Evolutionary conservation across 371 early-diverging fungal species (phyloP).

Genomic region (Mortierella sp.): DNA sequence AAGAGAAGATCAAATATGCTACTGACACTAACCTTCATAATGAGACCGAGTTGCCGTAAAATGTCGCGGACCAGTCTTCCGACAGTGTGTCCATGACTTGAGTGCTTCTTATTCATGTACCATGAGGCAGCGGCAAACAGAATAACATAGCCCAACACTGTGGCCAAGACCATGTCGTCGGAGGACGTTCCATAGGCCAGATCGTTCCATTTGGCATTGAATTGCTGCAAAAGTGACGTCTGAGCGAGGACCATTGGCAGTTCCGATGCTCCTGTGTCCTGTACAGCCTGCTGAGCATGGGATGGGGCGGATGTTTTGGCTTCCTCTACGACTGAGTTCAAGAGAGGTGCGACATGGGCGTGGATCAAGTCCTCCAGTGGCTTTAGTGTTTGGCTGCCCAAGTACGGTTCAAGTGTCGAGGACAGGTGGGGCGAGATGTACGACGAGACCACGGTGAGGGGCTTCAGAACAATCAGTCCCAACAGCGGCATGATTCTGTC

Average conservation of each 20-base stretch:
- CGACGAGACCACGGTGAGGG: background rate
- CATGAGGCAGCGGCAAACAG: constrained; percentile 39
- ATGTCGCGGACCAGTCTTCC: constrained; percentile 59
- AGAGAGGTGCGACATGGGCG: constrained; percentile 11
- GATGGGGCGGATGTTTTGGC: background rate
- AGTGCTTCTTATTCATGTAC: constrained; percentile 22
- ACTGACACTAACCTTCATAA: constrained; percentile 57
- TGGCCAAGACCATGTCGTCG: constrained; percentile 53
- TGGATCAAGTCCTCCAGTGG: constrained; percentile 25
- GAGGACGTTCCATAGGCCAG: constrained; percentile 38
- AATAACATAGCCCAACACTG: constrained; percentile 52
- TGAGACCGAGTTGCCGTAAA: constrained; percentile 65
- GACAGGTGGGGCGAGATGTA: constrained; percentile 4
- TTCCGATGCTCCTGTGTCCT: background rate
- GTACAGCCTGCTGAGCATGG: constrained; percentile 6
- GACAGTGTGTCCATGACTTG: constrained; percentile 39
- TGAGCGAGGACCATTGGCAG: background rate
- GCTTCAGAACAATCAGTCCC: constrained; percentile 27
- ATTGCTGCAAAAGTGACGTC: constrained; percentile 9
- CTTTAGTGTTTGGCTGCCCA: constrained; percentile 18
- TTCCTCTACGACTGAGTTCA: constrained; percentile 15
- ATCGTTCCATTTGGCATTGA: constrained; percentile 20
- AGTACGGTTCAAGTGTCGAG: constrained; percentile 11
- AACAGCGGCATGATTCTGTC: constrained; percentile 55
- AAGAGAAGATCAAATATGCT: too few species aligned